phyloP scores from a whole-genome alignment of 768 basidiomycete genomes.

The Rubroboletus pulcherrimus region DNA sequence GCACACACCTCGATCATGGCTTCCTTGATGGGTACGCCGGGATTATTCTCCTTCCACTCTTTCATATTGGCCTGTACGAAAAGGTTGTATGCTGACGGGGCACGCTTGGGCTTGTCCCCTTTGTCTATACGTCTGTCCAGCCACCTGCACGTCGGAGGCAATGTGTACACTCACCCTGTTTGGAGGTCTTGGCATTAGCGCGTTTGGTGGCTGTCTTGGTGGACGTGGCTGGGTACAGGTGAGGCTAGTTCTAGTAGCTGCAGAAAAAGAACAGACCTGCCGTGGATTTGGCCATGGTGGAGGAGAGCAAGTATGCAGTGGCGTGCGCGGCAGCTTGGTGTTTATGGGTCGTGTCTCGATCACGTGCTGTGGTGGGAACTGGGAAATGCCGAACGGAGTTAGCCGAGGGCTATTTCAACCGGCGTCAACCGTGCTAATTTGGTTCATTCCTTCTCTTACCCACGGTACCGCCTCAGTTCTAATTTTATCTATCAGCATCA shows the following conservation, averaged over 20 bases:
- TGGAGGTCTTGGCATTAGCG: conserved; percentile 43
- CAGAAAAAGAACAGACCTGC: conserved; percentile 37
- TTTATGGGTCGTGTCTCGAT: conserved; percentile 27
- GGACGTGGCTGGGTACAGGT: conserved; percentile 39
- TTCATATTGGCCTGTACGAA: conserved; percentile 57
- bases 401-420: conserved; percentile 24
- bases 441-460: not conserved
- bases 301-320: conserved; percentile 3
- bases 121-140: conserved; percentile 26
- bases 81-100: conserved; percentile 56
- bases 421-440: not conserved
- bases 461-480: not conserved
- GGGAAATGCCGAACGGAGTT: conserved; percentile 4
- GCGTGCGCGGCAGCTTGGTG: not conserved
- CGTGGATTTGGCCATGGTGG: conserved; percentile 48
- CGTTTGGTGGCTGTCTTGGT: conserved; percentile 57
- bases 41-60: conserved; percentile 53
- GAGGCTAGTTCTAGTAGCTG: not conserved
- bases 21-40: conserved; percentile 44
- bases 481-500: conserved; percentile 1
- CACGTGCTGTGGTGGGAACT: conserved; percentile 25
- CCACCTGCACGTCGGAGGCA: not conserved
- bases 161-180: conserved; percentile 30
- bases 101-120: conserved; percentile 50
- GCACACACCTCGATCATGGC: conserved; percentile 45